A percentile compares a stretch with the other conserved stretches of the same genome.
These are phyloP conservation scores for Alternaria viburni DNA, from an alignment of 2,329 filamentous ascomycete species.

Conservation along the genomic window DNA sequence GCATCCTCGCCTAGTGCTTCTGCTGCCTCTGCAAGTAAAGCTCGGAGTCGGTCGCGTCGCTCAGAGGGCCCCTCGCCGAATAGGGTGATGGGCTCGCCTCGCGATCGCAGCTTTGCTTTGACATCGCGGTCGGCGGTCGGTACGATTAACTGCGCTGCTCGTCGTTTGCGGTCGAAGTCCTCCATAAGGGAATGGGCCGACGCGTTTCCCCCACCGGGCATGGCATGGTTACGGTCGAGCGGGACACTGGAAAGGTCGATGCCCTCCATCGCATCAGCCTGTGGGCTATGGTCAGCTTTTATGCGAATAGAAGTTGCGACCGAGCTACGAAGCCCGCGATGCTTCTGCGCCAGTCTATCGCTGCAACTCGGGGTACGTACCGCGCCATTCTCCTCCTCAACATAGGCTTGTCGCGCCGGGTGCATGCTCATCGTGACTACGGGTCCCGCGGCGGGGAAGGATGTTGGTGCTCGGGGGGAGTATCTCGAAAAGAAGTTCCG, in stretches of 20 bases:
- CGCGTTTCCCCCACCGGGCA: constrained; percentile 76
- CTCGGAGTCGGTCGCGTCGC: constrained; percentile 82
- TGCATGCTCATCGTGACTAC: constrained; percentile 66
- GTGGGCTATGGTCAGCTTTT: constrained; percentile 18
- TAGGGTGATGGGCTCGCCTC: constrained; percentile 91
- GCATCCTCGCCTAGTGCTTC: constrained; percentile 65
- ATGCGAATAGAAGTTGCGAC: neutral
- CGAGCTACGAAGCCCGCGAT: constrained; percentile 7
- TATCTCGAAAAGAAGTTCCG: constrained; percentile 27
- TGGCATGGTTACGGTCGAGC: constrained; percentile 82
- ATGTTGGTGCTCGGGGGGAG: constrained; percentile 16
- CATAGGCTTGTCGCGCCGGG: constrained; percentile 89
- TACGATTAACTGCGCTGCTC: constrained; percentile 86
- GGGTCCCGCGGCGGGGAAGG: constrained; percentile 19
- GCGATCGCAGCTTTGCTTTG: constrained; percentile 69
- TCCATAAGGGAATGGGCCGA: constrained; percentile 84
- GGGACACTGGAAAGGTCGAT: constrained; percentile 69
- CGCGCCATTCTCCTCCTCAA: constrained; percentile 79
- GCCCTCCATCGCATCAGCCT: constrained; percentile 62
- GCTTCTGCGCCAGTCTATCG: constrained; percentile 28
- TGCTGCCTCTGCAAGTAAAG: constrained; percentile 75
- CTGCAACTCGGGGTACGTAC: constrained; percentile 56
- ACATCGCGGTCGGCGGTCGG: constrained; percentile 93
- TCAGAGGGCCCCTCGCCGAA: constrained; percentile 91
- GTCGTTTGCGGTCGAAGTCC: constrained; percentile 89